These are phyloP conservation scores for Phaffomyces thermotolerans DNA, from an alignment of 805 yeast genomes.

Conservation along the genomic window DNA sequence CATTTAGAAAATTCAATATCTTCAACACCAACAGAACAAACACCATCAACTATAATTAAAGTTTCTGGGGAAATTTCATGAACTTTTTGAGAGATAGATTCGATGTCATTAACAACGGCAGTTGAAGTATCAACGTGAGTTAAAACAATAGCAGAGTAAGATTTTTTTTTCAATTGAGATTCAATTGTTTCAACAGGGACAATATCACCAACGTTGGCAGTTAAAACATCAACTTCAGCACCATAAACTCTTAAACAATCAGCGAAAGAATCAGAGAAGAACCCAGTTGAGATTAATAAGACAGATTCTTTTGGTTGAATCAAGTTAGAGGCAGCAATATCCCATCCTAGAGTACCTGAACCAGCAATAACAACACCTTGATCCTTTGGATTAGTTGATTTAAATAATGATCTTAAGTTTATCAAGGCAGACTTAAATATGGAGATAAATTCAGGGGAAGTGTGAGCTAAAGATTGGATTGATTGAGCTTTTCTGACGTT, in stretches of 20 bases:
- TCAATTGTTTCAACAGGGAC: slow-evolving; percentile 54
- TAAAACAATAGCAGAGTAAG: slow-evolving; percentile 67
- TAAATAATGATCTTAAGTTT: slow-evolving; percentile 67
- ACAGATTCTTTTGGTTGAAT: slow-evolving; percentile 60
- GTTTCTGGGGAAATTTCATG: slow-evolving; percentile 68
- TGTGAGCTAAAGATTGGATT: slow-evolving; percentile 83
- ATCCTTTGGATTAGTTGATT: slow-evolving; percentile 54
- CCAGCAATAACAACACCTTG: slow-evolving; percentile 84
- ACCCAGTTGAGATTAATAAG: slow-evolving; percentile 84
- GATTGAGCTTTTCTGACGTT: slow-evolving; percentile 73
- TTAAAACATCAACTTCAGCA: slow-evolving; percentile 63
- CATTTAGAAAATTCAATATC: slow-evolving; percentile 77
- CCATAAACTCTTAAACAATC: slow-evolving; percentile 68
- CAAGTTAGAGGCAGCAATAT: slow-evolving; percentile 74
- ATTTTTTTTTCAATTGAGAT: slow-evolving; percentile 40
- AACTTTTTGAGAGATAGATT: slow-evolving; percentile 53
- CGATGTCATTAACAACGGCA: slow-evolving; percentile 77
- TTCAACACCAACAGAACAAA: slow-evolving; percentile 91
- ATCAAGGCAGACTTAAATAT: slow-evolving; percentile 64
- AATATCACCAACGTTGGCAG: slow-evolving; percentile 67
- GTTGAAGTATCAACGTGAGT: slow-evolving; percentile 97
- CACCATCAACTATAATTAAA: slow-evolving; percentile 84
- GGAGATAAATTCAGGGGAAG: slow-evolving; percentile 73
- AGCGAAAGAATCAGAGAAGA: slow-evolving; percentile 77
- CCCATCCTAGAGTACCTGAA: slow-evolving; percentile 96